Percentiles rank a stretch among this genome's conserved stretches.
Evolutionary conservation across 768 basidiomycete genomes (phyloP).

Genomic region (Auricularia heimuer): DNA sequence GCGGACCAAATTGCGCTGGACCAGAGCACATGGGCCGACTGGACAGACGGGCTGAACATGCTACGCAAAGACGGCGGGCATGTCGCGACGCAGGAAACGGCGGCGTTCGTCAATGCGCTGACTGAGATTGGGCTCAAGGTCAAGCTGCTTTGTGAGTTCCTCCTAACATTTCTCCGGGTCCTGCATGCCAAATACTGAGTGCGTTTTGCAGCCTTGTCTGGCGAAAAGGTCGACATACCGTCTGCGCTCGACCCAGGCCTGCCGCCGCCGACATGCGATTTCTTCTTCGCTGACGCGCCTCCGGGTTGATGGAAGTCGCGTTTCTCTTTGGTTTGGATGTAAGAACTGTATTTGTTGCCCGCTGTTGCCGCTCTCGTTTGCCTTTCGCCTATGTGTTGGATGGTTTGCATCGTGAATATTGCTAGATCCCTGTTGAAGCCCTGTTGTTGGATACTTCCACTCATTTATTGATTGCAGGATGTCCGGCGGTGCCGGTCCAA

Average conservation of each 20-base stretch:
- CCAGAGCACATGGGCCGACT: slow-evolving; percentile 77
- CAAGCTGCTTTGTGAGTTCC: slow-evolving; percentile 63
- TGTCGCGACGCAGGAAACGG: slow-evolving; percentile 76
- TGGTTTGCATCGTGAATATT: background rate
- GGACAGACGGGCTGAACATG: slow-evolving; percentile 91
- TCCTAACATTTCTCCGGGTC: background rate
- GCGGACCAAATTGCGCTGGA: slow-evolving; percentile 75
- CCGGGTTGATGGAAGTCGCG: background rate
- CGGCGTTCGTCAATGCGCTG: slow-evolving; percentile 73
- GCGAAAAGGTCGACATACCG: slow-evolving; percentile 84
- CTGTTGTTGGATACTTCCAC: too few species aligned
- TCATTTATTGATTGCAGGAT: too few species aligned
- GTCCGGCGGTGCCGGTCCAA: too few species aligned
- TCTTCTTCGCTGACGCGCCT: slow-evolving; percentile 65
- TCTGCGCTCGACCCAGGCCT: slow-evolving; percentile 67
- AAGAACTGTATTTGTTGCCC: background rate
- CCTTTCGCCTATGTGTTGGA: background rate
- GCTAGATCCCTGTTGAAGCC: background rate
- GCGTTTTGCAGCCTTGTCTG: slow-evolving; percentile 57
- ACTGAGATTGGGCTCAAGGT: slow-evolving; percentile 91
- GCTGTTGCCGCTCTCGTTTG: background rate
- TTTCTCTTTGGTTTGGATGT: background rate
- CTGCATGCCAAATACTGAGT: background rate
- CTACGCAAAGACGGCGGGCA: slow-evolving; percentile 72
- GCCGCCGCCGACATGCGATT: slow-evolving; percentile 71